Base-by-base conservation (phyloP, 2,329 filamentous ascomycete species). In the Dendrostoma leiphaemia region DNA sequence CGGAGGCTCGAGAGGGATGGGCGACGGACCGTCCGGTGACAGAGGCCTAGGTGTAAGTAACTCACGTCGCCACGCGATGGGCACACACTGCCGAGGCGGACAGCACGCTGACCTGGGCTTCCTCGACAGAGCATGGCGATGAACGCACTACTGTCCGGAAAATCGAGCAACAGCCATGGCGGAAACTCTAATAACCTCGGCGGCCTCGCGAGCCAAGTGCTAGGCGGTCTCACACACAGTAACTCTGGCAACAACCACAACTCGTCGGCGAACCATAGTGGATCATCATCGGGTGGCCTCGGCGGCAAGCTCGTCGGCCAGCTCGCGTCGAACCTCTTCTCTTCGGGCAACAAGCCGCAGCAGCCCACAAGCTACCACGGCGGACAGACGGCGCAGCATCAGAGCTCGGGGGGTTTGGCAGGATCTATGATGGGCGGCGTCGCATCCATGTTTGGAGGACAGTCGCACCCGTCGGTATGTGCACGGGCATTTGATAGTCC, bases 11-110 rank as follows among this genome's bases (percentile, higher is more conserved):
- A 60, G 65, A 32, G 65, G 61, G 0, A 38, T 63, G 21, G 26
- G 44, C 52, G 62, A 79, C 59, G 81, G 80, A 4, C 75, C 74
- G 24, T 71, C 74, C 26, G 78, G 82, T 31, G 85, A 89, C 48
- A 78, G 86, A 59, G 82, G 85, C 37, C 70, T 89, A 53, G 84
- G 85, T 58, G 85, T 89, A 80, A 67, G 85, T n/a, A n/a, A n/a
- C n/a, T n/a, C n/a, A n/a, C n/a, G n/a, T n/a, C n/a, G n/a, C n/a
- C n/a, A n/a, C n/a, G n/a, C n/a, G n/a, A n/a, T n/a, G n/a, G n/a
- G n/a, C n/a, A n/a, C n/a, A n/a, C n/a, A n/a, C n/a, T n/a, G n/a
- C n/a, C n/a, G n/a, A n/a, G n/a, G n/a, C n/a, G n/a, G 5, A 17
- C n/a, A 28, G 21, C 37, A 32, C 38, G 38, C 51, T 51, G 52